Evolutionary conservation across 352 stramenopile genomes (phyloP).

Genomic region (Plasmopara halstedii): DNA sequence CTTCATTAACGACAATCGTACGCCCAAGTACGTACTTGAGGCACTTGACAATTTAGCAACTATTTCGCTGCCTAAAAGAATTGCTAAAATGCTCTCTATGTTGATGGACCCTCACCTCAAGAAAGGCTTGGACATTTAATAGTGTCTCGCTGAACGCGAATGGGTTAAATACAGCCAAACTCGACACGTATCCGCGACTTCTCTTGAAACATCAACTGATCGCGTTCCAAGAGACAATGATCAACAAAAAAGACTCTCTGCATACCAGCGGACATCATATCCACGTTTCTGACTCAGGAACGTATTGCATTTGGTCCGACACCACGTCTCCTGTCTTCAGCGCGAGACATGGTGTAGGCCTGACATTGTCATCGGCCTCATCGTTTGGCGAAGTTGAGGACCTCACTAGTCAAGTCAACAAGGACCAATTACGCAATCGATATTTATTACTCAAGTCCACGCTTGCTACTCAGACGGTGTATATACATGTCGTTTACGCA

Average conservation of each 20-base stretch:
- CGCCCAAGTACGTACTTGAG: background rate
- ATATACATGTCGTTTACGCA: slow-evolving; percentile 10
- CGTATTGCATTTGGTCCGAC: slow-evolving; percentile 12
- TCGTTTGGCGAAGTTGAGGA: slow-evolving; percentile 9
- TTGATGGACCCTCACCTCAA: slow-evolving; percentile 8
- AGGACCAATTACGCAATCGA: slow-evolving; percentile 5
- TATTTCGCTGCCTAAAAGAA: background rate
- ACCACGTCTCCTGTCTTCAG: too few relatives aligned
- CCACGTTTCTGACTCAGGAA: slow-evolving; percentile 6
- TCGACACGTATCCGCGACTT: too few relatives aligned
- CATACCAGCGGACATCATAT: slow-evolving; percentile 9
- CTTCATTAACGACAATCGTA: background rate
- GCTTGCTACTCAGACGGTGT: background rate
- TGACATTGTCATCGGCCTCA: slow-evolving; percentile 9
- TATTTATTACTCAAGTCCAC: slow-evolving; percentile 13
- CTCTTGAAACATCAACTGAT: too few relatives aligned
- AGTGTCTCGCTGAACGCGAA: slow-evolving; percentile 16
- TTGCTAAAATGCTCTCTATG: background rate
- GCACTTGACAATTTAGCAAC: background rate
- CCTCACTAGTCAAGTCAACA: slow-evolving; percentile 4
- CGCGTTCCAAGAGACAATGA: too few relatives aligned
- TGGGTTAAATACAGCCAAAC: too few relatives aligned
- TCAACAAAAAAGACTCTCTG: too few relatives aligned
- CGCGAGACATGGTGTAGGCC: slow-evolving; percentile 6
- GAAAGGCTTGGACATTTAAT: slow-evolving; percentile 2